phyloP scores from a whole-genome alignment of 805 yeast genomes.

The Kuraishia ogatae region DNA sequence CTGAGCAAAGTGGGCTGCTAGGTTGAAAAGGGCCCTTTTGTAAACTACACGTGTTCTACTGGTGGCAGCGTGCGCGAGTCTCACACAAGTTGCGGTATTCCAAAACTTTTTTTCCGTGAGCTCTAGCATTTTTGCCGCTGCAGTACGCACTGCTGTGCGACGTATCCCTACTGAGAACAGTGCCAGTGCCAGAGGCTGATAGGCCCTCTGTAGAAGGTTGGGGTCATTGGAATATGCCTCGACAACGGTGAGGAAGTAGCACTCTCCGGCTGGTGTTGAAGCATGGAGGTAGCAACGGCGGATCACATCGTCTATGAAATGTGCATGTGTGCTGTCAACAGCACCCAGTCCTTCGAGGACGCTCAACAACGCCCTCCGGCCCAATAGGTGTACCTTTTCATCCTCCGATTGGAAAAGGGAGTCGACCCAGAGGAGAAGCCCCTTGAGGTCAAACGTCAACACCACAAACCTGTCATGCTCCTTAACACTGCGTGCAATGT shows the following conservation, averaged over 20 bases:
- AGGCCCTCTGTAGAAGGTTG: slow-evolving; percentile 41
- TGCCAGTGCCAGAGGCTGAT: slow-evolving; percentile 67
- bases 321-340: slow-evolving; percentile 14
- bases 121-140: slow-evolving; percentile 66
- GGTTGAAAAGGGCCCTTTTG: slow-evolving; percentile 75
- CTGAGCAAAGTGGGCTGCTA: slow-evolving; percentile 66
- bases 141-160: slow-evolving; percentile 53
- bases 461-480: slow-evolving; percentile 40
- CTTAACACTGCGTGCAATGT: slow-evolving; percentile 36
- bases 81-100: slow-evolving; percentile 42
- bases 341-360: slow-evolving; percentile 28
- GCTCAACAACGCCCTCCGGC: slow-evolving; percentile 62
- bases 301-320: slow-evolving; percentile 47
- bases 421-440: slow-evolving; percentile 74
- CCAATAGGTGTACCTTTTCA: slow-evolving; percentile 51
- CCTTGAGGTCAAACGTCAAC: slow-evolving; percentile 63
- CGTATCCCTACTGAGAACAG: slow-evolving; percentile 74
- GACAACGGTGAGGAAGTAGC: slow-evolving; percentile 66
- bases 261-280: slow-evolving; percentile 43
- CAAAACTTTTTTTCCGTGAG: slow-evolving; percentile 54
- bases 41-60: slow-evolving; percentile 76
- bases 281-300: slow-evolving; percentile 62
- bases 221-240: slow-evolving; percentile 48
- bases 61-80: slow-evolving; percentile 61
- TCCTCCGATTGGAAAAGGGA: slow-evolving; percentile 53